Evolutionary conservation across 1,284 basidiomycete species (phyloP).

Genomic region (Athelia psychrophila): DNA sequence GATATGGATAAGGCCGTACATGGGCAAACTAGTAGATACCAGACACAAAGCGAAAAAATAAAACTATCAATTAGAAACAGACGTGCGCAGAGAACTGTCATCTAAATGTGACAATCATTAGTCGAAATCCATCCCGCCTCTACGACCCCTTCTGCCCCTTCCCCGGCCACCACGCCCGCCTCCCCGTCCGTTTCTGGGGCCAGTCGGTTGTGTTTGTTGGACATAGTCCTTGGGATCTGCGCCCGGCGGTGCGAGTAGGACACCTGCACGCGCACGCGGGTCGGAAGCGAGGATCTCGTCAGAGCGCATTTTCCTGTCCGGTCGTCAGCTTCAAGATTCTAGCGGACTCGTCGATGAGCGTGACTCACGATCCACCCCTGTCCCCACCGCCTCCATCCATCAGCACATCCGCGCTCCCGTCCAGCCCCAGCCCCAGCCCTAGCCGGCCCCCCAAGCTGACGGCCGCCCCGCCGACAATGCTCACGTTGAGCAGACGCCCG

Average conservation of each 20-base stretch:
- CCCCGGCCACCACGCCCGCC: slow-evolving; percentile 25
- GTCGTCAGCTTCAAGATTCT: slow-evolving; percentile 2
- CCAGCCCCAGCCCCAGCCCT: slow-evolving; percentile 52
- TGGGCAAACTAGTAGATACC: no score
- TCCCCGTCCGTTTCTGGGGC: slow-evolving; percentile 23
- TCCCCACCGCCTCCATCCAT: slow-evolving; percentile 49
- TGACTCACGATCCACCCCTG: slow-evolving; percentile 56
- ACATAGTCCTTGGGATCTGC: slow-evolving; percentile 54
- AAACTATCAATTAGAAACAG: no score
- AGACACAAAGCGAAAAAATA: no score
- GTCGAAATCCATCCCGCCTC: slow-evolving; percentile 33
- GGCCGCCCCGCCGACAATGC: slow-evolving; percentile 55
- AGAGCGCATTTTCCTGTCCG: slow-evolving; percentile 77
- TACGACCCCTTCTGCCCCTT: slow-evolving; percentile 33
- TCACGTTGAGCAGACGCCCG: slow-evolving; percentile 68
- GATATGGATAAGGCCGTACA: no score
- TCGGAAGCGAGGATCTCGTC: slow-evolving; percentile 71
- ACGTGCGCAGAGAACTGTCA: no score
- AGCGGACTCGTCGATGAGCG: neutral
- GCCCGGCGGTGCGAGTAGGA: slow-evolving; percentile 71
- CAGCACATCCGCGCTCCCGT: slow-evolving; percentile 67
- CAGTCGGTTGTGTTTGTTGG: slow-evolving; percentile 21
- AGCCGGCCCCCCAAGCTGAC: slow-evolving; percentile 52
- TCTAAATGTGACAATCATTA: slow-evolving; percentile 12
- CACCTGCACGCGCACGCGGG: slow-evolving; percentile 62